Conservation (phyloP, 1,284 basidiomycete genomes). For the Ustilago hordei region DNA sequence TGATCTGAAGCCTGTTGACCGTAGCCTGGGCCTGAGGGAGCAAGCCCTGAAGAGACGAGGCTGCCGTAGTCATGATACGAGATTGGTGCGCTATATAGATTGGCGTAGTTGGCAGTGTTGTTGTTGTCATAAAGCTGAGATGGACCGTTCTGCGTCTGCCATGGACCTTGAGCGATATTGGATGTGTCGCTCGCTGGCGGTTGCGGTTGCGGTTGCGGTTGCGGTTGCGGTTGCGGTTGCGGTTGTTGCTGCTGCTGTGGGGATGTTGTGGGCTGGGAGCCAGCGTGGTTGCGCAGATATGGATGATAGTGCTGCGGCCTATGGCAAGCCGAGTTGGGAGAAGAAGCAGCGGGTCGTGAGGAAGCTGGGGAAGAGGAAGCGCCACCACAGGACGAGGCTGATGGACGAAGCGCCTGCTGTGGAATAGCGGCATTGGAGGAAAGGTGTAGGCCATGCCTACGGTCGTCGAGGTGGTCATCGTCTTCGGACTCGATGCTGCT, state of each 20-base stretch:
- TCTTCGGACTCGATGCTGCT: constrained; percentile 19
- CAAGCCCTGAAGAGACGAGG: constrained; percentile 8
- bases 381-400: neutral
- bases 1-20: constrained; percentile 7
- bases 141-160: constrained; percentile 20
- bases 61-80: constrained; percentile 22
- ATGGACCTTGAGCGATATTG: constrained; percentile 9
- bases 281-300: constrained; percentile 20
- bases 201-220: neutral
- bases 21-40: constrained; percentile 9
- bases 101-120: constrained; percentile 14
- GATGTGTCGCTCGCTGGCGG: constrained; percentile 8
- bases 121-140: constrained; percentile 20
- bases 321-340: constrained; percentile 15
- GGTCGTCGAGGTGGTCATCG: constrained; percentile 25
- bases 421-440: neutral
- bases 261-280: constrained; percentile 5
- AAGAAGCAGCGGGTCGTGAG: constrained; percentile 9
- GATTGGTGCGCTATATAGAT: constrained; percentile 31
- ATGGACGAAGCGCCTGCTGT: neutral
- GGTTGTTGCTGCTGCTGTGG: neutral
- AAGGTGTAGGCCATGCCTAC: constrained; percentile 15
- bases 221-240: too few species aligned
- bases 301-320: constrained; percentile 33
- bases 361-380: neutral